Evolutionary conservation across 1,284 basidiomycete species (phyloP).

Genomic region (Ceratobasidium theobromae): DNA sequence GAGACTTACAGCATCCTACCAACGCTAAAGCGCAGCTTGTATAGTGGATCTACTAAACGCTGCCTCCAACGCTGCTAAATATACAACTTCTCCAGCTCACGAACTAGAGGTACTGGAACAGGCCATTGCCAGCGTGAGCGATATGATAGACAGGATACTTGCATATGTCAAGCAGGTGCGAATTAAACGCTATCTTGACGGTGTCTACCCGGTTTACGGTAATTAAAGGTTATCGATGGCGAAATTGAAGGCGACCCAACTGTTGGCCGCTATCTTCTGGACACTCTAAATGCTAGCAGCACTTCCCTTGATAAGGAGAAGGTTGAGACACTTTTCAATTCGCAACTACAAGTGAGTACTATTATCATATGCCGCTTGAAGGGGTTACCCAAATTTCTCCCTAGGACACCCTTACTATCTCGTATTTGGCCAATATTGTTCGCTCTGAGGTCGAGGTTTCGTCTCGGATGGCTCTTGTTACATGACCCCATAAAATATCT

Average conservation of each 20-base stretch:
- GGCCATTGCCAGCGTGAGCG: slow-evolving; percentile 67
- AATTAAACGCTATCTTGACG: background rate
- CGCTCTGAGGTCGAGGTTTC: slow-evolving; percentile 94
- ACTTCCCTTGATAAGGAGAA: slow-evolving; percentile 69
- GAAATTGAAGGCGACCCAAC: slow-evolving; percentile 81
- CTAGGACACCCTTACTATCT: slow-evolving; percentile 90
- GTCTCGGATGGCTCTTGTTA: slow-evolving; percentile 80
- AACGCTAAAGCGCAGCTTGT: background rate
- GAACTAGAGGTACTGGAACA: slow-evolving; percentile 71
- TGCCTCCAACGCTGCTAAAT: slow-evolving; percentile 13
- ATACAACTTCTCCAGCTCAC: slow-evolving; percentile 48
- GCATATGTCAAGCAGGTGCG: slow-evolving; percentile 80
- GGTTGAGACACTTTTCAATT: slow-evolving; percentile 58
- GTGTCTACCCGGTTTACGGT: background rate
- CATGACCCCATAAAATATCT: slow-evolving; percentile 38
- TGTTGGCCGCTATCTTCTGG: slow-evolving; percentile 90
- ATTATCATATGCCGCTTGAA: slow-evolving; percentile 18
- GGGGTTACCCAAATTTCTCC: slow-evolving; percentile 31
- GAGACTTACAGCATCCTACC: background rate
- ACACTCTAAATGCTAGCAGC: slow-evolving; percentile 73
- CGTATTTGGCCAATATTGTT: slow-evolving; percentile 93
- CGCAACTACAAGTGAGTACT: slow-evolving; percentile 64
- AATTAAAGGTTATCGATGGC: slow-evolving; percentile 55
- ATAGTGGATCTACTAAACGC: slow-evolving; percentile 31
- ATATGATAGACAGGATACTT: slow-evolving; percentile 84